Conservation (phyloP, 345 rosid species). For the Bruguiera gymnorhiza region DNA sequence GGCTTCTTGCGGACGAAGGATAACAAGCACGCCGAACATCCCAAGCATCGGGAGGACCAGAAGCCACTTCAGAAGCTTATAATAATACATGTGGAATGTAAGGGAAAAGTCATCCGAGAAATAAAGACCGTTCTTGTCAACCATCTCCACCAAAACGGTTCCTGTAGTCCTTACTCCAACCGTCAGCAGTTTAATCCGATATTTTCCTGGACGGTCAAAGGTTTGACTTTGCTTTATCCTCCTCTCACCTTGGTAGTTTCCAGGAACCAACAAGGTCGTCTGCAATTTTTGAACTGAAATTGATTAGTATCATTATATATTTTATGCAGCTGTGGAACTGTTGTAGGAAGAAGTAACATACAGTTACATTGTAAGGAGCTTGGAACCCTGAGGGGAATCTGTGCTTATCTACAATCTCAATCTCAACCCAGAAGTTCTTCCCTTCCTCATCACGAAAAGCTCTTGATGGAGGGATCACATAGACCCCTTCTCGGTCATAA, state of each 20-base stretch:
- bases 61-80: slow-evolving; percentile 95
- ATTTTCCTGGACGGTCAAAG: slow-evolving; percentile 67
- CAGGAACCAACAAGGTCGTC: slow-evolving; percentile 90
- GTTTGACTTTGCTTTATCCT: slow-evolving; percentile 64
- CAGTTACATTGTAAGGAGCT: slow-evolving; percentile 93
- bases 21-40: slow-evolving; percentile 81
- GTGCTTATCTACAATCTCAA: slow-evolving; percentile 83
- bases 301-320: not conserved
- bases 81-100: slow-evolving; percentile 96
- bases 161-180: slow-evolving; percentile 94
- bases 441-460: slow-evolving; percentile 98
- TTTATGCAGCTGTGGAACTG: not conserved
- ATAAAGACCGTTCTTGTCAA: slow-evolving; percentile 81
- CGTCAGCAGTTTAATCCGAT: slow-evolving; percentile 75
- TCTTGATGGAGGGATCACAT: slow-evolving; percentile 81
- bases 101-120: slow-evolving; percentile 96
- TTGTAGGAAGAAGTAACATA: slow-evolving; percentile 34
- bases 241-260: slow-evolving; percentile 91
- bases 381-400: slow-evolving; percentile 89
- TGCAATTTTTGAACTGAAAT: slow-evolving; percentile 33
- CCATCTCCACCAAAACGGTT: slow-evolving; percentile 92
- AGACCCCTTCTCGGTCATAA: slow-evolving; percentile 74
- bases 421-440: slow-evolving; percentile 92
- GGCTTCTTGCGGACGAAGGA: slow-evolving; percentile 90
- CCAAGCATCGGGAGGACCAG: slow-evolving; percentile 97